phyloP scores from a whole-genome alignment of 192 early-diverging fungal genomes.

The Entrophospora sp. region DNA sequence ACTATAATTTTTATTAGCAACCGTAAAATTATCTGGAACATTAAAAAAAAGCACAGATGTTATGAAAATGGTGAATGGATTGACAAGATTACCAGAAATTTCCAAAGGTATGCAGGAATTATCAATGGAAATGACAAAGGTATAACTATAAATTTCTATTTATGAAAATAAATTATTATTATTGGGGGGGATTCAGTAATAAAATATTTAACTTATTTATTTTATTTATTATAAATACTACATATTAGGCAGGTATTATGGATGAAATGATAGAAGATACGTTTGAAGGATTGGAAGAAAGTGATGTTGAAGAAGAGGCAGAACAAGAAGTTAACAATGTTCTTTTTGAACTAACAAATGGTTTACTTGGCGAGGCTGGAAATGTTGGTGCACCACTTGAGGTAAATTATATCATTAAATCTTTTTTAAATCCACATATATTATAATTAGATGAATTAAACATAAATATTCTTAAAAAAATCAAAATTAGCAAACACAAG shows the following conservation, averaged over 20 bases:
- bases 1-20: slow-evolving; percentile 40
- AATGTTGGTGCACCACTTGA: slow-evolving; percentile 47
- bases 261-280: slow-evolving; percentile 93
- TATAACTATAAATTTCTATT: too few relatives aligned
- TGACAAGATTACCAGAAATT: slow-evolving; percentile 82
- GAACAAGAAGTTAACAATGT: slow-evolving; percentile 90
- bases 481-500: slow-evolving; percentile 31
- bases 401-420: slow-evolving; percentile 13
- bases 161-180: too few relatives aligned
- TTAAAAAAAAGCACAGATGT: slow-evolving; percentile 82
- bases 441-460: background rate
- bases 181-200: too few relatives aligned
- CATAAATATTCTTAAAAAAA: slow-evolving; percentile 18
- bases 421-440: background rate
- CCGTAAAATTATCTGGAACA: slow-evolving; percentile 78
- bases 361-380: slow-evolving; percentile 54
- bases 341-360: slow-evolving; percentile 82
- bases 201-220: too few relatives aligned
- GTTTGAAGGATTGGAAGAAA: slow-evolving; percentile 80
- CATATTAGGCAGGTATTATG: slow-evolving; percentile 81
- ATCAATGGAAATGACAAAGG: slow-evolving; percentile 95
- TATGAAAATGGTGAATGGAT: slow-evolving; percentile 84
- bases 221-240: too few relatives aligned
- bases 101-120: slow-evolving; percentile 81
- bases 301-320: slow-evolving; percentile 87